phyloP scores from a whole-genome alignment of 2,329 filamentous ascomycete genomes.

The Colletotrichum liriopes region DNA sequence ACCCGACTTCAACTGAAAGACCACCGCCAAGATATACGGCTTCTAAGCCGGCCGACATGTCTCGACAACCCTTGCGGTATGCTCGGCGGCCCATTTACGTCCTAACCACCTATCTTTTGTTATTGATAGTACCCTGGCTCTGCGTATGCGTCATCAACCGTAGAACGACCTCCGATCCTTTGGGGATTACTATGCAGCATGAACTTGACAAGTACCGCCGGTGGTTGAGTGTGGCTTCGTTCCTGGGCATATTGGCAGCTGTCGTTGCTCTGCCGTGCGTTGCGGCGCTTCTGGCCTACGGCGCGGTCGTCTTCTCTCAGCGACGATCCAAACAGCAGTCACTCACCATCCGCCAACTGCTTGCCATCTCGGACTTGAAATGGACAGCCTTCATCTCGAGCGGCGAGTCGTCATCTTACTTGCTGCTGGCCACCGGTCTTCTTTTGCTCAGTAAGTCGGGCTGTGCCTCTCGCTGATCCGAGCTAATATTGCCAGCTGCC shows the following conservation, averaged over 20 bases:
- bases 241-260: slow-evolving; percentile 37
- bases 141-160: slow-evolving; percentile 33
- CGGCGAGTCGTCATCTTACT: slow-evolving; percentile 28
- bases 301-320: slow-evolving; percentile 39
- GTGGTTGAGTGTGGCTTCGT: slow-evolving; percentile 32
- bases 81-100: slow-evolving; percentile 37
- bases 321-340: slow-evolving; percentile 29
- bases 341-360: slow-evolving; percentile 35
- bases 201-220: slow-evolving; percentile 32
- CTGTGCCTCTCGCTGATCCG: background rate
- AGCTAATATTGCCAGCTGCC: slow-evolving; percentile 21
- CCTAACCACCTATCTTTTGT: slow-evolving; percentile 31
- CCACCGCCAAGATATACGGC: slow-evolving; percentile 34
- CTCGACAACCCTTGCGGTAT: slow-evolving; percentile 34
- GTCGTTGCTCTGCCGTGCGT: slow-evolving; percentile 39
- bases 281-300: slow-evolving; percentile 36
- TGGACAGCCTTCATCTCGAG: slow-evolving; percentile 37
- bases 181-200: slow-evolving; percentile 31
- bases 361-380: slow-evolving; percentile 36
- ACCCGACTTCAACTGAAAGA: slow-evolving; percentile 11
- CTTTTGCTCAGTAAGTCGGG: slow-evolving; percentile 23
- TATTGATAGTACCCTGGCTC: slow-evolving; percentile 38
- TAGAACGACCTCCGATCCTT: slow-evolving; percentile 26
- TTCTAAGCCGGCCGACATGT: slow-evolving; percentile 29
- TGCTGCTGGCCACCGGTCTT: slow-evolving; percentile 30